Evolutionary conservation across 208 protist genomes (phyloP), one percentile per base, ranked within the genome.

Genomic region (Trichomonas gallinae): DNA sequence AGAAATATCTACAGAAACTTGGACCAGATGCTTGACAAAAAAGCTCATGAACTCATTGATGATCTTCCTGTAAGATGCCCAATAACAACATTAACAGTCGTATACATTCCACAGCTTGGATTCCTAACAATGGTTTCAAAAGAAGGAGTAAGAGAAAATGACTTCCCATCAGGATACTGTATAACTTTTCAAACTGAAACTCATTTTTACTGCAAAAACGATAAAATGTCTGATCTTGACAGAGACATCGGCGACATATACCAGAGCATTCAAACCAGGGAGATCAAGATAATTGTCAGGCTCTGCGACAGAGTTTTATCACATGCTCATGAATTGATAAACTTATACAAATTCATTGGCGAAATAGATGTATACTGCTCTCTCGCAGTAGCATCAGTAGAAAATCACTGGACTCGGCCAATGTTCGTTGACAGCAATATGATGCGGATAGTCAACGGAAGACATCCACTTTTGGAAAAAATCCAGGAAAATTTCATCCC

Each of bases 191-290:
- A 51, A 51, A 93, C 87, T 38, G 87, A 93, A 3, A 58, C 15
- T 34, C 4, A 93, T 58, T 93, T 46, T 26, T 96, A 96, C 34
- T 96, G 34, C 34, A 96, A 96, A 45, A 96, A 63, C 42, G 49
- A 81, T 13, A 46, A 17, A 8, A 96, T 96, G 93, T 83, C 45
- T 21, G 93, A 96, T n/a, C 49, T 96, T 44, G 93, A 96, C 63
- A 17, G 34, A 44, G 10, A 96, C 36, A 44, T 45, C 9, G 93
- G 93, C 36, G 49, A 96, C 42, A 82, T 96, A 23, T 82, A 96
- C 34, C 1, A 21, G 31, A 34, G 48, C 42, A 42, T 96, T 15
- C 2, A 45, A 23, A 21, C 6, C 6, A 0, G 38, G 21, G 34
- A 81, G 34, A 96, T 51, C 9, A 46, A 49, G 42, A 96, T 81